These are phyloP conservation scores for Fusarium sp. DNA, from an alignment of 2,329 filamentous ascomycete species.

Conservation along the genomic window DNA sequence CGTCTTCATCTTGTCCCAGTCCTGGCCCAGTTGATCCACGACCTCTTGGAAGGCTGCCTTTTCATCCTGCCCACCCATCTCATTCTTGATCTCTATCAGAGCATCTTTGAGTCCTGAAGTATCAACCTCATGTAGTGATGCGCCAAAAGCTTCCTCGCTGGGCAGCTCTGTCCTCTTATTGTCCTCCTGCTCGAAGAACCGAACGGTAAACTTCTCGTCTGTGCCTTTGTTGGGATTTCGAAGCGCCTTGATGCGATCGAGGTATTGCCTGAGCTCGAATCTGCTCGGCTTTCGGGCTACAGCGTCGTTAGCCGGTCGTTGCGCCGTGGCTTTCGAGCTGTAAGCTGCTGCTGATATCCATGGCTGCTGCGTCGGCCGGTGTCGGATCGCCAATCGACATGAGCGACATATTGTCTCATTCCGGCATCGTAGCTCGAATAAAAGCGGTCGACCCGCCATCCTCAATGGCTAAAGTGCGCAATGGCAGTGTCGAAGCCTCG, in stretches of 20 bases:
- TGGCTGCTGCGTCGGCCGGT: constrained; percentile 37
- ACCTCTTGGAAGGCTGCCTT: constrained; percentile 48
- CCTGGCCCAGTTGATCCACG: constrained; percentile 46
- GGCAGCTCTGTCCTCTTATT: constrained; percentile 50
- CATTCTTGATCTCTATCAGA: constrained; percentile 50
- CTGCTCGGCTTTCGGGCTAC: constrained; percentile 40
- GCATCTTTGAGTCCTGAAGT: constrained; percentile 49
- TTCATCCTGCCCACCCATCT: constrained; percentile 49
- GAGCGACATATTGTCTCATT: constrained; percentile 51
- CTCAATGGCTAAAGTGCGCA: constrained; percentile 25
- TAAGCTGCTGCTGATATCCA: constrained; percentile 46
- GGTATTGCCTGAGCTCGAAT: constrained; percentile 42
- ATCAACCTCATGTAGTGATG: constrained; percentile 50
- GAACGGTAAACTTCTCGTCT: constrained; percentile 47
- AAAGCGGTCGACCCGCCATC: constrained; percentile 50
- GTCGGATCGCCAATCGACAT: constrained; percentile 47
- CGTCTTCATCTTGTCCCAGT: constrained; percentile 46
- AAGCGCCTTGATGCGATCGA: constrained; percentile 43
- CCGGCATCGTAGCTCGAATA: constrained; percentile 48
- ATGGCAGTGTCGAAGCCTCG: constrained; percentile 11
- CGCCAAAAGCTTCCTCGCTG: constrained; percentile 52
- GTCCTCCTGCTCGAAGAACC: constrained; percentile 59
- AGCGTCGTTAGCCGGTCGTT: constrained; percentile 23
- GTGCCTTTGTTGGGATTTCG: constrained; percentile 29
- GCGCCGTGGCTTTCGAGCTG: constrained; percentile 42